Evolutionary conservation across 2,329 filamentous ascomycete genomes (phyloP), one percentile per base, ranked within the genome.

Genomic region (Colletotrichum camelliae): DNA sequence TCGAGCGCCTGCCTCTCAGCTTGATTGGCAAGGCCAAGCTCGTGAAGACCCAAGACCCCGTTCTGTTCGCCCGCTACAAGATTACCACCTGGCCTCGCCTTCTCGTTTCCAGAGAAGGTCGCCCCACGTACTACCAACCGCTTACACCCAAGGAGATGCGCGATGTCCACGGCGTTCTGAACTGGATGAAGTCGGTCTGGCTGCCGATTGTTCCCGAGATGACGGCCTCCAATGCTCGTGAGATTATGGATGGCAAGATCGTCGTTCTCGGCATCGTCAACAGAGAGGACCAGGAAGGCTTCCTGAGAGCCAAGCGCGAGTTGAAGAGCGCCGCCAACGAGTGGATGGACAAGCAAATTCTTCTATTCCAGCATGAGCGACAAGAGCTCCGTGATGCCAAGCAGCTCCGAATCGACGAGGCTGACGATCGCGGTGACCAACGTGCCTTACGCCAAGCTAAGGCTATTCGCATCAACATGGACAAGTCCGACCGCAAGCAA

Each of bases 141-240:
- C 89, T 98, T 52, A 94, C 95, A 1, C 97, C 97, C 1, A 92
- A 94, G 80, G 96, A 98, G 80, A 98, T 98, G 95, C 93, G 97
- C 74, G 95, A 99, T 81, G 94, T 94, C 76, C 91, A 93, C 69
- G 91, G 81, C 79, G 91, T 99, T 13, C 88, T 98, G 21, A 90
- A 90, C 72, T 99, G 97, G 97, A 98, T 99, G 96, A 94, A 94
- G 83, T 95, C 93, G 4, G 96, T 98, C 18, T 99, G 97, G 97
- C 89, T 98, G 21, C 97, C 97, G 1, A 95, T 99, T 72, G 95
- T 99, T 13, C 96, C 97, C 0, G 97, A 99, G 84, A 89, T 99
- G 70, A 98, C 95, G 0, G 95, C 95, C 6, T 92, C 94, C 7
- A 99, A 99, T 81, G 96, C 97, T 1, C 92, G 93, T 74, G 96